Percentiles rank a stretch among this genome's conserved stretches.
Conservation (phyloP, 306 rosid species). For the Prunus kanzakura region DNA sequence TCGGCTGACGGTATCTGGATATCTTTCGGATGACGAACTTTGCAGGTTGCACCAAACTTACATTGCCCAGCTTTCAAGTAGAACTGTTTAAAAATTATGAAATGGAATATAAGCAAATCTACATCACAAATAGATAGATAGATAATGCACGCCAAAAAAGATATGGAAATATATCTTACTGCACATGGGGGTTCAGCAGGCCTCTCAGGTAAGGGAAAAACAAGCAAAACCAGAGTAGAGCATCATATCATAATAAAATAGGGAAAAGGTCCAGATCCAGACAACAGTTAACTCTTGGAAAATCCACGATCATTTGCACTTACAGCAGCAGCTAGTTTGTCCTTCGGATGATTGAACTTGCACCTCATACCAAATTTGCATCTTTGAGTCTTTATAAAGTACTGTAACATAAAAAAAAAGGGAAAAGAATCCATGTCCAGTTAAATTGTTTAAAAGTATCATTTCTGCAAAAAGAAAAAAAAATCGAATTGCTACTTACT, state of each 20-base stretch:
- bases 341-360: slow-evolving; percentile 92
- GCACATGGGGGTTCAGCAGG: slow-evolving; percentile 78
- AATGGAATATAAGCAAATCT: background rate
- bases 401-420: slow-evolving; percentile 42
- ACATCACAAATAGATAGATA: slow-evolving; percentile 1
- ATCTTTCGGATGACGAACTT: slow-evolving; percentile 88
- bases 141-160: slow-evolving; percentile 17
- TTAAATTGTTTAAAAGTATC: slow-evolving; percentile 21
- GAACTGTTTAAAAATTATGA: slow-evolving; percentile 49
- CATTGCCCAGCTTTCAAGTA: slow-evolving; percentile 90
- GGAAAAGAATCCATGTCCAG: slow-evolving; percentile 23
- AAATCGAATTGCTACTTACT: slow-evolving; percentile 46
- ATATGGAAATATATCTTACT: slow-evolving; percentile 51
- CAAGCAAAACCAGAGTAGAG: slow-evolving; percentile 13
- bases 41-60: slow-evolving; percentile 78
- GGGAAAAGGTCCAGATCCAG: background rate
- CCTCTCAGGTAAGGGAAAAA: slow-evolving; percentile 73
- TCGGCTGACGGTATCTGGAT: slow-evolving; percentile 51
- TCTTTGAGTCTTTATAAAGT: slow-evolving; percentile 81
- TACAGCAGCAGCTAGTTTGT: slow-evolving; percentile 29
- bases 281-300: slow-evolving; percentile 1
- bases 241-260: slow-evolving; percentile 8
- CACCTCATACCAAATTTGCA: slow-evolving; percentile 91
- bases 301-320: slow-evolving; percentile 18
- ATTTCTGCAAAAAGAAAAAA: background rate